Evolutionary conservation across 1,139 yeast species (phyloP), one percentile per base, ranked within the genome.

Genomic region (Suhomyces bribrorum): DNA sequence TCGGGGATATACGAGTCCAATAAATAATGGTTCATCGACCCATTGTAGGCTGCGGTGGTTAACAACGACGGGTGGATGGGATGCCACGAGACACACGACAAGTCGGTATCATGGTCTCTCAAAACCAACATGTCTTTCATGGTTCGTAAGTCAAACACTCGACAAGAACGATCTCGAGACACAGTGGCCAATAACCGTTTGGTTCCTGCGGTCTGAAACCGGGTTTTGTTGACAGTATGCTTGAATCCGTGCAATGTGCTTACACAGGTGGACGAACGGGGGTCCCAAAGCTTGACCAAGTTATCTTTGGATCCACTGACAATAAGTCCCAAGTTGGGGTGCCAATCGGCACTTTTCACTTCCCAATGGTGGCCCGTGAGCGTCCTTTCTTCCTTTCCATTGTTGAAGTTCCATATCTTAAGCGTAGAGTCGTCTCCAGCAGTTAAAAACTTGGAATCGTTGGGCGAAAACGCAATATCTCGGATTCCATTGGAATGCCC

Each of bases 311-410:
- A 90, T 0, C 97, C 94, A 49, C 86, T 77, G 0, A 86, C 94
- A 39, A 86, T 76, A 27, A 94, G 72, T 0, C 97, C 97, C 59
- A 88, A 66, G 13, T 77, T 73, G 6, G 95, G 87, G 61, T 92
- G 99, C 99, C 99, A 92, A 60, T 92, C 97, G 37, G 95, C 89
- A 43, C 92, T 81, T 59, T 92, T 92, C 23, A 92, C 97, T 64
- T 92, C 99, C 99, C 99, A 92, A 57, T 94, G 96, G 63, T 92
- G 99, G 1, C 97, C 98, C 18, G 81, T 76, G 36, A 92, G 70
- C 1, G 79, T 73, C 32, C 88, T 64, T 57, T 92, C 99, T 53
- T 88, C 95, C 42, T 79, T 71, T 34, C 95, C 96, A 48, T 86
- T 87, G 57, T 86, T 85, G 62, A 92, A 92, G 60, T 90, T 88